These are phyloP conservation scores for Penicillium angulare DNA, from an alignment of 495 filamentous ascomycete species.

Conservation along the genomic window DNA sequence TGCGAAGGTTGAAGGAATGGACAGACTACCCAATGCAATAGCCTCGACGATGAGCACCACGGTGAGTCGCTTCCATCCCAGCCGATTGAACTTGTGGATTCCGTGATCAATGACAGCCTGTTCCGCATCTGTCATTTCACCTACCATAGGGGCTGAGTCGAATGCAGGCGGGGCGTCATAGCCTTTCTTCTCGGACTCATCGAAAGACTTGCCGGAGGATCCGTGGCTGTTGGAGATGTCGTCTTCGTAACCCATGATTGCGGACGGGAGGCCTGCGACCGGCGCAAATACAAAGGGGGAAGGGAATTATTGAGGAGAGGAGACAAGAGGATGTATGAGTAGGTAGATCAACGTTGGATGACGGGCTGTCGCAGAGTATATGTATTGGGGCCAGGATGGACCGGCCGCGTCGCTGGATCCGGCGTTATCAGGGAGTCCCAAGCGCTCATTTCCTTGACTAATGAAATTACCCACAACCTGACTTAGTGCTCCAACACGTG, in stretches of 20 bases:
- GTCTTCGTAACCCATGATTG: slow-evolving; percentile 29
- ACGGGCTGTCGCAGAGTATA: slow-evolving; percentile 7
- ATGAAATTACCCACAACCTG: background rate
- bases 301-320: background rate
- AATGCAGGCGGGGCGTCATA: slow-evolving; percentile 23
- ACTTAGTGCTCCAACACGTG: slow-evolving; percentile 19
- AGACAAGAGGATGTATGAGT: background rate
- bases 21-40: slow-evolving; percentile 61
- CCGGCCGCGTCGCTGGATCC: slow-evolving; percentile 11
- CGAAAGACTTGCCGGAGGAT: slow-evolving; percentile 19
- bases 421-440: slow-evolving; percentile 18
- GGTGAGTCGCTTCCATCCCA: slow-evolving; percentile 41
- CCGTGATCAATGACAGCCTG: slow-evolving; percentile 27
- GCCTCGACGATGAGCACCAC: slow-evolving; percentile 60
- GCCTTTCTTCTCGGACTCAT: slow-evolving; percentile 20
- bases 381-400: background rate
- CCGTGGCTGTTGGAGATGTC: slow-evolving; percentile 24
- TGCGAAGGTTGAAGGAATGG: slow-evolving; percentile 58
- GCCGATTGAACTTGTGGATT: slow-evolving; percentile 31
- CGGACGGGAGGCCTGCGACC: background rate
- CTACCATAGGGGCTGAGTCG: slow-evolving; percentile 26
- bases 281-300: background rate
- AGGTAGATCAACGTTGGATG: too few species aligned
- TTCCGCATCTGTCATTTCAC: slow-evolving; percentile 34
- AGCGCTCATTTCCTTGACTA: background rate